Percentiles rank a stretch among this genome's conserved stretches.
Evolutionary conservation across 345 rosid genomes (phyloP).

Genomic region (Syzygium jambos): DNA sequence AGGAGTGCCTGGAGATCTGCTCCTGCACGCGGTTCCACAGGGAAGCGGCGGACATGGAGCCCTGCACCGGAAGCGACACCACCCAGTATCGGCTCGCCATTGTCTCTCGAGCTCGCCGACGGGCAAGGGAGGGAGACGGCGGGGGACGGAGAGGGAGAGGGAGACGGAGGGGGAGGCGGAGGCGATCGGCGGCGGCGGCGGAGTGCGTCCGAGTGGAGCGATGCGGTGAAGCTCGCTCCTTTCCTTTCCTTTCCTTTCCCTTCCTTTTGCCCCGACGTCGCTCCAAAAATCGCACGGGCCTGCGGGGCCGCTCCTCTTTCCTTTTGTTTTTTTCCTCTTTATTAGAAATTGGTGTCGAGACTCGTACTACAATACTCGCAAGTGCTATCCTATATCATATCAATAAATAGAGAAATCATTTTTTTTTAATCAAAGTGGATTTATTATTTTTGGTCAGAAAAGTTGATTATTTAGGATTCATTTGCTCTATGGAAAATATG

Average conservation of each 20-base stretch:
- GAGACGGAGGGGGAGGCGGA: background rate
- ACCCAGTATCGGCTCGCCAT: constrained; percentile 95
- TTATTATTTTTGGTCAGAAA: too few species aligned
- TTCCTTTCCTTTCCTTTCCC: background rate
- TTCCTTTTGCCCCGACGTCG: background rate
- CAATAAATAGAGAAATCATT: background rate
- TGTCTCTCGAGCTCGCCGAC: background rate
- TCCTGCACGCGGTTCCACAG: constrained; percentile 78
- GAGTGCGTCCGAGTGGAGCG: background rate
- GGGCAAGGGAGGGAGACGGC: background rate
- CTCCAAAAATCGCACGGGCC: background rate
- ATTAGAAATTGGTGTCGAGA: background rate
- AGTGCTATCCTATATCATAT: background rate
- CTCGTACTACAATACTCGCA: background rate
- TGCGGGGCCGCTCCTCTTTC: background rate
- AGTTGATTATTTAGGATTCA: too few species aligned
- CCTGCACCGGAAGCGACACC: constrained; percentile 83
- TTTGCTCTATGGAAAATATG: too few species aligned
- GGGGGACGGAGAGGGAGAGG: background rate
- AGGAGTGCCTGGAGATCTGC: constrained; percentile 89
- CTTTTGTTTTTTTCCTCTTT: background rate
- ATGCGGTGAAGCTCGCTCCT: background rate
- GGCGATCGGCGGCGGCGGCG: background rate
- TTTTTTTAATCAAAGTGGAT: too few species aligned
- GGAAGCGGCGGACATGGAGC: constrained; percentile 62